Percentiles rank a stretch among this genome's conserved stretches.
These are phyloP conservation scores for Ceriops tagal DNA, from an alignment of 345 rosid species.

Conservation along the genomic window DNA sequence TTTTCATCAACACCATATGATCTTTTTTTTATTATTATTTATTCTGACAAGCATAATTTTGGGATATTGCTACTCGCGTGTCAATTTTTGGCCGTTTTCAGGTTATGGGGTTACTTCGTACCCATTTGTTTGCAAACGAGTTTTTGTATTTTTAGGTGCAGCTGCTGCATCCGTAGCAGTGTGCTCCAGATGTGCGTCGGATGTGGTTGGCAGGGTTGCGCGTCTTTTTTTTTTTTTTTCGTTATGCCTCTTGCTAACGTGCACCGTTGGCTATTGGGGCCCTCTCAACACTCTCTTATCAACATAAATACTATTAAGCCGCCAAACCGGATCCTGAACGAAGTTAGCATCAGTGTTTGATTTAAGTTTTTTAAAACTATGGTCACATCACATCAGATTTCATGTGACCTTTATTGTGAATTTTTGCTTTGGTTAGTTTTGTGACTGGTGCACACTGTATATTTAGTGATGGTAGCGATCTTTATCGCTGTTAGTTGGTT, in stretches of 20 bases:
- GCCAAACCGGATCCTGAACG: too few species aligned
- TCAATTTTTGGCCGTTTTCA: background rate
- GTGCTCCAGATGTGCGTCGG: slow-evolving; percentile 26
- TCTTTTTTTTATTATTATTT: too few species aligned
- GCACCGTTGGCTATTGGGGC: slow-evolving; percentile 25
- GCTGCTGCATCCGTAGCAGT: background rate
- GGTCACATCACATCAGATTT: slow-evolving; percentile 20
- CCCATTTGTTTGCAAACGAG: slow-evolving; percentile 20
- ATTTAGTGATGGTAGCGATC: background rate
- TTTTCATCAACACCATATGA: too few species aligned
- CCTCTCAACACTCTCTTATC: background rate
- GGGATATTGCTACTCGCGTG: background rate
- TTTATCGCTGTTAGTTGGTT: background rate
- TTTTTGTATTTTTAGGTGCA: background rate
- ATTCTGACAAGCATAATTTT: too few species aligned
- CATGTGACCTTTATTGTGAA: background rate
- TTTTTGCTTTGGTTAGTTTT: background rate
- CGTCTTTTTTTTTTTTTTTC: slow-evolving; percentile 19
- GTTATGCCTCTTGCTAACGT: slow-evolving; percentile 25
- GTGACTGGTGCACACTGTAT: background rate
- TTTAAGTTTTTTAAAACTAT: slow-evolving; percentile 19
- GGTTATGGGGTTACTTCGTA: background rate
- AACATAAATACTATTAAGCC: background rate
- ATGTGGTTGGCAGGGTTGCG: slow-evolving; percentile 38
- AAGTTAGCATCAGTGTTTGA: background rate